Evolutionary conservation across 805 yeast genomes (phyloP), one percentile per base, ranked within the genome.

Genomic region (Scheffersomyces ergatensis): DNA sequence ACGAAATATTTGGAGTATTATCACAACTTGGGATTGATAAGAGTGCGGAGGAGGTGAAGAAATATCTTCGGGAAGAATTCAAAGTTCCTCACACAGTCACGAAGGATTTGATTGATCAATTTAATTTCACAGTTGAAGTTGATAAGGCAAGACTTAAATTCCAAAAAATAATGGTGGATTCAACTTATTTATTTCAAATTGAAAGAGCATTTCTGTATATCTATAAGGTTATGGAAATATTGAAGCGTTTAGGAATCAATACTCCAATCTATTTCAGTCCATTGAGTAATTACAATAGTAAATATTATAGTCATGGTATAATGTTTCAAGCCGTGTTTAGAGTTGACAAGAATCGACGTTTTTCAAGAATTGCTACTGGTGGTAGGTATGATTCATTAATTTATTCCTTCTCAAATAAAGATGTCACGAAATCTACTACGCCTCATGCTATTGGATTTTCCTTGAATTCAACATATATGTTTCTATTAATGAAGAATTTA

Each of bases 281-380:
- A 0, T 72, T 93, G 60, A 79, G 89, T 53, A 88, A 89, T 48
- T 88, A 87, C 62, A 89, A 89, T 50, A 77, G 83, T 24, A 76
- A 82, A 8, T 92, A 89, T 56, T 93, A 90, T 56, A 69, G 74
- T 29, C 80, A 82, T 14, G 95, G 95, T 0, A 65, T 90, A 2
- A 89, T 93, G 95, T 93, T 92, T 57, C 95, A 89, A 50, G 88
- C 86, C 0, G 77, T 89, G 1, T 77, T 80, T 47, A 85, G 87
- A 40, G 83, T 80, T 3, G 80, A 72, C 51, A 74, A 52, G 46
- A 72, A 55, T 46, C 58, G 57, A 52, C 67, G 68, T 5, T 70
- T 83, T 24, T 47, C 67, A 0, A 47, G 73, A 31, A 67, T 93
- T 31, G 93, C 93, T 13, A 92, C 93, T 0, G 99, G 99, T 34